Evolutionary conservation across 257 asterid genomes (phyloP).

Genomic region (Lantana camara): DNA sequence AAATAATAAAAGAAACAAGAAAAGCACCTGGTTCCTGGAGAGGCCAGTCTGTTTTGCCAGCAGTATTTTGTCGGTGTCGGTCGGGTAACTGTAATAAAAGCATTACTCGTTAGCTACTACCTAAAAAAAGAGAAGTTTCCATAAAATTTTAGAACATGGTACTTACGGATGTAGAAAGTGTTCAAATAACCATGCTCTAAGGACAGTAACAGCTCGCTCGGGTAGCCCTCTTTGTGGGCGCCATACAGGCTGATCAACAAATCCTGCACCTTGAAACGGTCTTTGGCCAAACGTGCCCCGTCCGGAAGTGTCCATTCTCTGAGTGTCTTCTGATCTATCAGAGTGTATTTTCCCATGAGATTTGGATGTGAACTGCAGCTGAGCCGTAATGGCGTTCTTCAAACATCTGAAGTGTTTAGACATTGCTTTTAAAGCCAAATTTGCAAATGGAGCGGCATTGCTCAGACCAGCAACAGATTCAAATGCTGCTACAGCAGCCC

Average conservation of each 20-base stretch:
- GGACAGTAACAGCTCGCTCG: slow-evolving; percentile 92
- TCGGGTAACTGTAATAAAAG: slow-evolving; percentile 74
- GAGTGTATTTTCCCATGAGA: slow-evolving; percentile 42
- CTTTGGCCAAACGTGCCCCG: slow-evolving; percentile 43
- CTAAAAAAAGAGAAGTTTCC: neutral
- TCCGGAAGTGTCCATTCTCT: slow-evolving; percentile 40
- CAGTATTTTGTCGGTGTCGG: slow-evolving; percentile 87
- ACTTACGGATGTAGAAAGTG: slow-evolving; percentile 98
- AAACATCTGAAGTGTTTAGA: slow-evolving; percentile 71
- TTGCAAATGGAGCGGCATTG: slow-evolving; percentile 86
- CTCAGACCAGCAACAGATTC: slow-evolving; percentile 90
- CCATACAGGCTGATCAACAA: slow-evolving; percentile 79
- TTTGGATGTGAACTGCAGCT: slow-evolving; percentile 64
- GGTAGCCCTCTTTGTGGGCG: slow-evolving; percentile 98
- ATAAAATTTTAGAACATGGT: neutral
- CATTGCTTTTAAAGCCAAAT: slow-evolving; percentile 72
- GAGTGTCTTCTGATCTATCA: slow-evolving; percentile 46
- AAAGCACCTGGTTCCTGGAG: slow-evolving; percentile 93
- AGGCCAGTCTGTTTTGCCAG: slow-evolving; percentile 94
- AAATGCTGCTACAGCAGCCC: slow-evolving; percentile 76
- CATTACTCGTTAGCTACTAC: neutral
- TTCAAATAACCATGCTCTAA: slow-evolving; percentile 91
- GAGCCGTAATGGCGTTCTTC: slow-evolving; percentile 76
- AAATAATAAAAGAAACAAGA: neutral
- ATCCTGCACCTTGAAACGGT: slow-evolving; percentile 46